phyloP scores from a whole-genome alignment of 352 stramenopile species.

The Blastocystis sp. region DNA sequence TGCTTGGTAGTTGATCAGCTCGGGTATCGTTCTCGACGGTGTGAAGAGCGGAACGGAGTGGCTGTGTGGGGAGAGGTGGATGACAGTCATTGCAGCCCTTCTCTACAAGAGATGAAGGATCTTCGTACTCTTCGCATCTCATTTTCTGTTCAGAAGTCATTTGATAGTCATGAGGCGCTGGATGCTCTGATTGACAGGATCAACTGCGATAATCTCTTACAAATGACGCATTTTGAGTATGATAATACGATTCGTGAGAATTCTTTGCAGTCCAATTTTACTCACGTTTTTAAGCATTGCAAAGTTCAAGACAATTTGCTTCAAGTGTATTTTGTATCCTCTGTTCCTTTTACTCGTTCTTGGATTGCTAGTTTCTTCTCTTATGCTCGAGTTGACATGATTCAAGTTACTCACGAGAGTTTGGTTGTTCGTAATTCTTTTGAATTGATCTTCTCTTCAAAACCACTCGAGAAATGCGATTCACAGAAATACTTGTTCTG shows the following conservation, averaged over 20 bases:
- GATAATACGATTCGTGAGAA: not conserved
- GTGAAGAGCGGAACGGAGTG: not conserved
- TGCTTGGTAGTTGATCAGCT: not conserved
- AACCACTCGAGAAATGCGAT: not conserved
- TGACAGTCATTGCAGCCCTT: not conserved
- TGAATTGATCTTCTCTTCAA: conserved; percentile 14
- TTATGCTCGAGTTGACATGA: not conserved
- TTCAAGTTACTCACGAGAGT: not conserved
- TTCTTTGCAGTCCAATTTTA: not conserved
- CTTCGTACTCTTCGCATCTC: not conserved
- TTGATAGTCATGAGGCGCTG: not conserved
- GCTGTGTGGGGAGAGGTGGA: not conserved
- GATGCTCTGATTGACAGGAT: not conserved
- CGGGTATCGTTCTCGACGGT: not conserved
- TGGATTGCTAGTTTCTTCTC: not conserved
- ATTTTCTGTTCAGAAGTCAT: not conserved
- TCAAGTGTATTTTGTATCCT: not conserved
- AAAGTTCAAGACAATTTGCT: not conserved
- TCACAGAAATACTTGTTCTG: conserved; percentile 3
- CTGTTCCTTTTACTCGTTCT: not conserved
- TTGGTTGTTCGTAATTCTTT: not conserved
- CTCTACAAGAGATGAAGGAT: not conserved
- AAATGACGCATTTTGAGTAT: not conserved
- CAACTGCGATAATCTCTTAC: conserved; percentile 20
- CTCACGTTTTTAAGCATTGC: conserved; percentile 37